phyloP scores from a whole-genome alignment of 108 stramenopile genomes.

The Nitzschia sp. region DNA sequence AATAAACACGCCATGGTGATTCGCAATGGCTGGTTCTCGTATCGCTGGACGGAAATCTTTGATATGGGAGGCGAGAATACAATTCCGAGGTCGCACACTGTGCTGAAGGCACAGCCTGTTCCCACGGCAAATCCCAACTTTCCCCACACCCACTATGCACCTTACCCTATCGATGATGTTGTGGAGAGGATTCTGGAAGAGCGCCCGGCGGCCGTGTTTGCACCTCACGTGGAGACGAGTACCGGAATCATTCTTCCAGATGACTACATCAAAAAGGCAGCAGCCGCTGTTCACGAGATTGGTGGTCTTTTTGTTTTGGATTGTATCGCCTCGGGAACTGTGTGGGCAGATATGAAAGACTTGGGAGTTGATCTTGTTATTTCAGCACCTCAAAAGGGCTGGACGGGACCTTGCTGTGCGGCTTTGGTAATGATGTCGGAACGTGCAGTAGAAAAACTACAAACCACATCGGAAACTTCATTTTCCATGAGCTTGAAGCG shows the following conservation, averaged over 20 bases:
- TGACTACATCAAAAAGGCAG: slow-evolving; percentile 82
- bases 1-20: slow-evolving; percentile 91
- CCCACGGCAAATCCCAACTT: slow-evolving; percentile 31
- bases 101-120: slow-evolving; percentile 78
- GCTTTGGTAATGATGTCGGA: slow-evolving; percentile 87
- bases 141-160: slow-evolving; percentile 69
- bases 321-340: slow-evolving; percentile 89
- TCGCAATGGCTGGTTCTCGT: slow-evolving; percentile 92
- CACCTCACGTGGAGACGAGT: slow-evolving; percentile 91
- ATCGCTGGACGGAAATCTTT: slow-evolving; percentile 94
- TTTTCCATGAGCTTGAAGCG: slow-evolving; percentile 87
- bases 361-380: slow-evolving; percentile 89
- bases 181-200: slow-evolving; percentile 76
- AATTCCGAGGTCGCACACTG: slow-evolving; percentile 77
- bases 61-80: slow-evolving; percentile 70
- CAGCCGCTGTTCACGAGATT: slow-evolving; percentile 81
- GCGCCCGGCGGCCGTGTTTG: slow-evolving; percentile 84
- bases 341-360: slow-evolving; percentile 94
- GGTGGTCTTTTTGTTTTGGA: slow-evolving; percentile 92
- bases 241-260: slow-evolving; percentile 92
- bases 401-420: slow-evolving; percentile 90
- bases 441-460: slow-evolving; percentile 58
- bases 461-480: slow-evolving; percentile 67
- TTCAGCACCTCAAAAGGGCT: slow-evolving; percentile 94
- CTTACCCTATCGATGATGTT: slow-evolving; percentile 86